A percentile compares a stretch with the other conserved stretches of the same genome.
phyloP scores from a whole-genome alignment of 140 eudicot species.

The Anethum foeniculum region DNA sequence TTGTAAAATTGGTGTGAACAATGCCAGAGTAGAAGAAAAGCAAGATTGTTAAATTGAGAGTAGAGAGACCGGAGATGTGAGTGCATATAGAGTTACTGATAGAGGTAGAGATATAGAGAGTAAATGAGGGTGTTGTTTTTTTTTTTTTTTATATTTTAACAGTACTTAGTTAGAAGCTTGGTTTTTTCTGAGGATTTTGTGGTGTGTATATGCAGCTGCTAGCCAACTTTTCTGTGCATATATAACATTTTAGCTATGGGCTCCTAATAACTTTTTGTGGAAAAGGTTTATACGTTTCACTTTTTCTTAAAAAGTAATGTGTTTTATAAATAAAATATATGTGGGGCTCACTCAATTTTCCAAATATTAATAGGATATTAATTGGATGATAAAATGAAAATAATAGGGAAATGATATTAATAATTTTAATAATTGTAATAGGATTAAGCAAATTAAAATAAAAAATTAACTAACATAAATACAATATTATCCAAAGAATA shows the following conservation, averaged over 20 bases:
- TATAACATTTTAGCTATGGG: not conserved
- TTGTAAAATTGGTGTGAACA: not conserved
- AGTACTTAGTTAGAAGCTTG: not conserved
- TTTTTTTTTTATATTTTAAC: not conserved
- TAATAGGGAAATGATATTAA: no score
- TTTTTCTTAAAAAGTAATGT: no score
- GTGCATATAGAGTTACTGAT: not conserved
- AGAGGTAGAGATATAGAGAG: not conserved
- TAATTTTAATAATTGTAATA: no score
- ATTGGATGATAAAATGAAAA: no score
- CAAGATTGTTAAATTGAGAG: not conserved
- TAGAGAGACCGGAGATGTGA: not conserved
- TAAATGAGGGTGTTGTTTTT: not conserved
- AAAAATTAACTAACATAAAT: no score
- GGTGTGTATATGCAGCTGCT: not conserved
- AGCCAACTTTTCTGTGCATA: not conserved
- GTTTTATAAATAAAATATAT: no score
- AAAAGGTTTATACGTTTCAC: not conserved
- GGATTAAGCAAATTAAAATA: no score
- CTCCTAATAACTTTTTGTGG: not conserved
- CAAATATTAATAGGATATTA: no score
- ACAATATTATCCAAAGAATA: no score
- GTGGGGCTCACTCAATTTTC: no score
- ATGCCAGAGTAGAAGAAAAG: not conserved
- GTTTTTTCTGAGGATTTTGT: not conserved